A percentile compares a stretch with the other conserved stretches of the same genome.
Conservation (phyloP, 495 filamentous ascomycete genomes). For the Podospora sp. region DNA sequence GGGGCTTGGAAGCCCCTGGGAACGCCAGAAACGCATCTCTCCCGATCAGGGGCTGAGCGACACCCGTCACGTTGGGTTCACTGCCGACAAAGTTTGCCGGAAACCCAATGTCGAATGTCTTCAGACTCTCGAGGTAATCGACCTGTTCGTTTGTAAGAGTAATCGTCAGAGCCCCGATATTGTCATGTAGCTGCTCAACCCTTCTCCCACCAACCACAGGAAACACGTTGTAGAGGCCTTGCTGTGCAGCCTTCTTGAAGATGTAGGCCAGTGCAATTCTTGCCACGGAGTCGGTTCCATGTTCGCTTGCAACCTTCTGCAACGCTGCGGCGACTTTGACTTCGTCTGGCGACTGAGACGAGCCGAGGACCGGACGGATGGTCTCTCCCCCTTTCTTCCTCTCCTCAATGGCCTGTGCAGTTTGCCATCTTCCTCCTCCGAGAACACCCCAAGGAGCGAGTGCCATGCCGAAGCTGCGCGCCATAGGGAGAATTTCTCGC, state of each 20-base stretch:
- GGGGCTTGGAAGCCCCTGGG: not conserved
- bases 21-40: constrained; percentile 4
- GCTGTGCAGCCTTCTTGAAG: constrained; percentile 48
- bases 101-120: not conserved
- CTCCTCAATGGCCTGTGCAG: constrained; percentile 42
- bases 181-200: constrained; percentile 64
- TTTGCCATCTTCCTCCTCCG: constrained; percentile 57
- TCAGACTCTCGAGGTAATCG: constrained; percentile 21
- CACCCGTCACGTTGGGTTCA: not conserved
- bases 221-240: constrained; percentile 35
- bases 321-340: constrained; percentile 49
- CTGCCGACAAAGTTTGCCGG: not conserved
- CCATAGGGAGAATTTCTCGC: constrained; percentile 62
- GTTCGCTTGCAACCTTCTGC: constrained; percentile 52
- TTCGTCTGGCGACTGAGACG: constrained; percentile 43
- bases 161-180: constrained; percentile 61
- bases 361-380: constrained; percentile 29
- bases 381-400: constrained; percentile 41
- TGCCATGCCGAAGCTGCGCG: constrained; percentile 62
- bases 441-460: constrained; percentile 64
- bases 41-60: not conserved
- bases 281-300: constrained; percentile 31
- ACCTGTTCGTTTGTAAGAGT: constrained; percentile 59
- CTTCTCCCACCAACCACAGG: constrained; percentile 61
- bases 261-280: constrained; percentile 55